These are phyloP conservation scores for Cydonia oblonga DNA, from an alignment of 331 rosid genomes.

Conservation along the genomic window DNA sequence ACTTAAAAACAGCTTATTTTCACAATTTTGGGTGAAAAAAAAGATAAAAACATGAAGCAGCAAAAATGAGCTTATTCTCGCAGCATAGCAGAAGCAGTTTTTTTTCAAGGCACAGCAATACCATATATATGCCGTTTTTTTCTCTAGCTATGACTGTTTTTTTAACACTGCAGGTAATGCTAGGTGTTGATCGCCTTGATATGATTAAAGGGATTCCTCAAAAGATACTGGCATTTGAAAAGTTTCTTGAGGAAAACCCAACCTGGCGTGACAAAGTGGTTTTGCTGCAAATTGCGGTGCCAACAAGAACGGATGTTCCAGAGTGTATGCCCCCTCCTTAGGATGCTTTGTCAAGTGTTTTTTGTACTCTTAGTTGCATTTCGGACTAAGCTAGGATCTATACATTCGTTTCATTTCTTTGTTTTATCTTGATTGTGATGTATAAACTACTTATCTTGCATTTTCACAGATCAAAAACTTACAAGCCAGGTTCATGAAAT, in stretches of 20 bases:
- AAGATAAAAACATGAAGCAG: too few relatives aligned
- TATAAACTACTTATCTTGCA: conserved; percentile 16
- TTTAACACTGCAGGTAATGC: conserved; percentile 59
- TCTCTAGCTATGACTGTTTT: conserved; percentile 4
- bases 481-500: conserved; percentile 95
- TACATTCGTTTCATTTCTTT: neutral
- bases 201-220: conserved; percentile 95
- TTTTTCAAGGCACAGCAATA: too few relatives aligned
- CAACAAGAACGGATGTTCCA: conserved; percentile 91
- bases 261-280: conserved; percentile 76
- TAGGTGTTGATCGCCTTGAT: conserved; percentile 93
- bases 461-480: conserved; percentile 72
- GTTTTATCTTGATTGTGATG: neutral
- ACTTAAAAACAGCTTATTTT: too few relatives aligned
- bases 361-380: neutral
- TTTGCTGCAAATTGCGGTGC: conserved; percentile 89
- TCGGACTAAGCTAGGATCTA: neutral
- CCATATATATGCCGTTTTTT: neutral
- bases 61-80: too few relatives aligned
- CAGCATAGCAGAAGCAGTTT: too few relatives aligned
- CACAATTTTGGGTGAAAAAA: too few relatives aligned
- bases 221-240: conserved; percentile 83
- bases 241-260: conserved; percentile 74
- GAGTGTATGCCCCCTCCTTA: conserved; percentile 51
- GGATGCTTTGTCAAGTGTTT: conserved; percentile 1